Conservation (phyloP, 352 stramenopile genomes). For the Phytopythium cucurbitacearum region DNA sequence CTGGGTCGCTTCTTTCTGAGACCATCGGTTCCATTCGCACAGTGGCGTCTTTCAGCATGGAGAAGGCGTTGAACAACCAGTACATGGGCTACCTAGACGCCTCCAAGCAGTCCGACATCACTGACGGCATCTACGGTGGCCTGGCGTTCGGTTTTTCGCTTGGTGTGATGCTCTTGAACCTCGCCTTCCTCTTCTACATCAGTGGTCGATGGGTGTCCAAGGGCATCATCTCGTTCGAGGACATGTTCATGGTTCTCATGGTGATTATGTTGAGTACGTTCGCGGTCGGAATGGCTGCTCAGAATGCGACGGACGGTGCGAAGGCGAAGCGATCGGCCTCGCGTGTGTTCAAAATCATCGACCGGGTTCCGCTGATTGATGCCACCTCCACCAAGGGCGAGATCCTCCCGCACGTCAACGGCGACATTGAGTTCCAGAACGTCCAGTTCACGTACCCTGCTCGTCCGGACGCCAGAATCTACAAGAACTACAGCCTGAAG, state of each 20-base stretch:
- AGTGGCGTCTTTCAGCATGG: slow-evolving; percentile 36
- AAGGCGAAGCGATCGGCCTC: slow-evolving; percentile 21
- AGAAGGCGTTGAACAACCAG: slow-evolving; percentile 8
- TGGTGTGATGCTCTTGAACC: slow-evolving; percentile 41
- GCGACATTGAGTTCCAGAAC: slow-evolving; percentile 38
- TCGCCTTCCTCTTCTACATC: slow-evolving; percentile 69
- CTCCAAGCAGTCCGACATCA: slow-evolving; percentile 22
- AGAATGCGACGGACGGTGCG: slow-evolving; percentile 16
- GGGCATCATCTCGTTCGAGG: slow-evolving; percentile 53
- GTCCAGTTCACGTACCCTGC: slow-evolving; percentile 57
- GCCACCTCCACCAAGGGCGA: slow-evolving; percentile 30
- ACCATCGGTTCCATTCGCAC: slow-evolving; percentile 31
- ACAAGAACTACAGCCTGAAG: slow-evolving; percentile 64
- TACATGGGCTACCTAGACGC: slow-evolving; percentile 21
- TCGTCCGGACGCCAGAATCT: slow-evolving; percentile 44
- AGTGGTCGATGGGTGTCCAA: slow-evolving; percentile 42
- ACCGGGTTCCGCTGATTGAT: slow-evolving; percentile 35
- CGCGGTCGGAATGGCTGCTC: slow-evolving; percentile 19
- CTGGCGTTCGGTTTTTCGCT: slow-evolving; percentile 47
- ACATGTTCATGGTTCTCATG: slow-evolving; percentile 74
- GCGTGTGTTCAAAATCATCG: slow-evolving; percentile 52
- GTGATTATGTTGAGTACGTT: slow-evolving; percentile 38
- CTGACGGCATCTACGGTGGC: slow-evolving; percentile 34
- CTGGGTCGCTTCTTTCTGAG: slow-evolving; percentile 20
- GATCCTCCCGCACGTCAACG: slow-evolving; percentile 5